phyloP scores from a whole-genome alignment of 805 yeast species.

The Clavispora asparagi region DNA sequence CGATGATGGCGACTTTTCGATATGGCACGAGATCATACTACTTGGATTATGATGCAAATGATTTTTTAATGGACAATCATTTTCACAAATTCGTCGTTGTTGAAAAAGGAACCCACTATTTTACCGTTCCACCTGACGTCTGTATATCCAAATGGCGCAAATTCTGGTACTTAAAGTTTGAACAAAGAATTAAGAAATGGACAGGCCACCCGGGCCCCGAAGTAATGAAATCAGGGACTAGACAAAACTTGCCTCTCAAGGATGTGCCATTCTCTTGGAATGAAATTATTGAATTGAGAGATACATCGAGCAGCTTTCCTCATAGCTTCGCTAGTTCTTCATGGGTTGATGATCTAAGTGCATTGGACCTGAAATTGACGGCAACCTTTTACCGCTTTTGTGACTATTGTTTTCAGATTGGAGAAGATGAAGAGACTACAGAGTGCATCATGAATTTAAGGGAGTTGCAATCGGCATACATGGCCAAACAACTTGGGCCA shows the following conservation, averaged over 20 bases:
- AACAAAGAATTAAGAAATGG: background rate
- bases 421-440: background rate
- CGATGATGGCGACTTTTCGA: background rate
- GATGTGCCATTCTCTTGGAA: background rate
- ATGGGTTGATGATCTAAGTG: background rate
- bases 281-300: background rate
- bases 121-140: slow-evolving; percentile 8
- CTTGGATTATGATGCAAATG: background rate
- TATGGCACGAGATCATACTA: background rate
- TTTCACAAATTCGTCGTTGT: background rate
- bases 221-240: background rate
- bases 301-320: background rate
- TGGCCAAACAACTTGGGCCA: background rate
- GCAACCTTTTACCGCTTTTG: background rate
- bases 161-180: slow-evolving; percentile 15
- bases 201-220: background rate
- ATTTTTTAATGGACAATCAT: background rate
- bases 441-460: background rate
- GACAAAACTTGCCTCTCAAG: background rate
- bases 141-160: slow-evolving; percentile 16
- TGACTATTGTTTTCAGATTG: background rate
- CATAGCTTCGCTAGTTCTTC: background rate
- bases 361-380: background rate
- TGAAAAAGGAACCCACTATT: background rate
- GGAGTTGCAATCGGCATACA: background rate